These are phyloP conservation scores for Pycnococcus provasolii DNA, from an alignment of 139 green algal genomes.

Conservation along the genomic window DNA sequence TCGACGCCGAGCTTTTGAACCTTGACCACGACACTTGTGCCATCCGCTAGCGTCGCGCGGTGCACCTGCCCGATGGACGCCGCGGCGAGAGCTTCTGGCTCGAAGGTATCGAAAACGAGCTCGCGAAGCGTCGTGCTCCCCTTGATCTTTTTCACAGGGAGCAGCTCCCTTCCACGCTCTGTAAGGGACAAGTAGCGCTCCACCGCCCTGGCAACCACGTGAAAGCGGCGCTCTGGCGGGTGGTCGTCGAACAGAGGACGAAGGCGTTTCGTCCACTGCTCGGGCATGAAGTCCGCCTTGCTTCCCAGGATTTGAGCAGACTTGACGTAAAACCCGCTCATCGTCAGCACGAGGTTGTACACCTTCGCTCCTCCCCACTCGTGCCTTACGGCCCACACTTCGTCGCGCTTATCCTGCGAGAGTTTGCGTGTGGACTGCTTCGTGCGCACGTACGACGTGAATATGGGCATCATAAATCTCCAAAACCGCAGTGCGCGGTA, in stretches of 20 bases:
- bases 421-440: slow-evolving; percentile 21
- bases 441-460: slow-evolving; percentile 20
- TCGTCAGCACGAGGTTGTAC: slow-evolving; percentile 20
- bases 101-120: slow-evolving; percentile 9
- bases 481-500: slow-evolving; percentile 29
- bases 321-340: slow-evolving; percentile 31
- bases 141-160: too few relatives aligned
- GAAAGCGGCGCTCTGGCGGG: slow-evolving; percentile 18
- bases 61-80: slow-evolving; percentile 29
- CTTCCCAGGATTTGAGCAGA: slow-evolving; percentile 24
- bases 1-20: slow-evolving; percentile 32
- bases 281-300: slow-evolving; percentile 31
- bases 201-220: slow-evolving; percentile 18
- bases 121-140: too few relatives aligned
- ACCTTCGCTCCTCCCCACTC: slow-evolving; percentile 29
- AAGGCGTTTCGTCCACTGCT: slow-evolving; percentile 25
- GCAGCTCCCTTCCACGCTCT: background rate
- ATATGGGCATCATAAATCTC: slow-evolving; percentile 9
- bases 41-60: slow-evolving; percentile 1
- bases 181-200: slow-evolving; percentile 8
- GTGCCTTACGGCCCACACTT: slow-evolving; percentile 16
- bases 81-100: slow-evolving; percentile 15
- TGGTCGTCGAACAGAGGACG: slow-evolving; percentile 21
- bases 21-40: slow-evolving; percentile 27
- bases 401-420: slow-evolving; percentile 11